A percentile compares a stretch with the other conserved stretches of the same genome.
Conservation (phyloP, 1,139 yeast species). For the Chernovozyma sophiae-reginae region DNA sequence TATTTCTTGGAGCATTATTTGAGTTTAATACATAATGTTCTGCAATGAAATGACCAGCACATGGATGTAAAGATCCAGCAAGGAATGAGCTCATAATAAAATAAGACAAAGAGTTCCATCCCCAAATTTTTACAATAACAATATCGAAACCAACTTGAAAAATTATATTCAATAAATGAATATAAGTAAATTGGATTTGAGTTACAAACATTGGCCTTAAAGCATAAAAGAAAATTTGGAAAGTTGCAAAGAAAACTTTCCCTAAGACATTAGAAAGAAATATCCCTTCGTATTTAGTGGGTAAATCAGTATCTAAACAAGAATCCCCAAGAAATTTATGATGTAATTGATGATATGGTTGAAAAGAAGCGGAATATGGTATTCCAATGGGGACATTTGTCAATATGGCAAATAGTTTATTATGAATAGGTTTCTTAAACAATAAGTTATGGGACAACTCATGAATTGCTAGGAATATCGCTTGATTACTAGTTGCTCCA, state of each 20-base stretch:
- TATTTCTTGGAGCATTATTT: constrained; percentile 43
- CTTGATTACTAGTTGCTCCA: constrained; percentile 86
- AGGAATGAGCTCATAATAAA: constrained; percentile 74
- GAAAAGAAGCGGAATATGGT: constrained; percentile 87
- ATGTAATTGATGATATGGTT: constrained; percentile 87
- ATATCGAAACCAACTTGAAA: constrained; percentile 59
- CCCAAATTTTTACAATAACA: constrained; percentile 55
- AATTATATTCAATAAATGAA: constrained; percentile 67
- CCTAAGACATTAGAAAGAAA: constrained; percentile 75
- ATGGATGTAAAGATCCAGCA: constrained; percentile 91
- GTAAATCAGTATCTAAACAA: constrained; percentile 79
- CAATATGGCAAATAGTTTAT: constrained; percentile 72
- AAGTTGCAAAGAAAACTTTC: constrained; percentile 85
- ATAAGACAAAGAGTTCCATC: constrained; percentile 61
- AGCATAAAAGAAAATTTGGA: constrained; percentile 86
- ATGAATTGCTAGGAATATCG: constrained; percentile 81
- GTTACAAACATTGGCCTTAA: constrained; percentile 85
- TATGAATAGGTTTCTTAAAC: constrained; percentile 75
- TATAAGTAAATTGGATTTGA: constrained; percentile 64
- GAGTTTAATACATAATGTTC: constrained; percentile 77
- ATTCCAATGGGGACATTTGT: constrained; percentile 84
- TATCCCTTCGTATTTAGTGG: constrained; percentile 72
- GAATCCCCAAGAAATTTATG: constrained; percentile 91
- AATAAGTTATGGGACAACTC: constrained; percentile 82
- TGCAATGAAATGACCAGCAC: constrained; percentile 93